Evolutionary conservation across 1,139 yeast species (phyloP), one percentile per base, ranked within the genome.

Genomic region (Pichia sp.): DNA sequence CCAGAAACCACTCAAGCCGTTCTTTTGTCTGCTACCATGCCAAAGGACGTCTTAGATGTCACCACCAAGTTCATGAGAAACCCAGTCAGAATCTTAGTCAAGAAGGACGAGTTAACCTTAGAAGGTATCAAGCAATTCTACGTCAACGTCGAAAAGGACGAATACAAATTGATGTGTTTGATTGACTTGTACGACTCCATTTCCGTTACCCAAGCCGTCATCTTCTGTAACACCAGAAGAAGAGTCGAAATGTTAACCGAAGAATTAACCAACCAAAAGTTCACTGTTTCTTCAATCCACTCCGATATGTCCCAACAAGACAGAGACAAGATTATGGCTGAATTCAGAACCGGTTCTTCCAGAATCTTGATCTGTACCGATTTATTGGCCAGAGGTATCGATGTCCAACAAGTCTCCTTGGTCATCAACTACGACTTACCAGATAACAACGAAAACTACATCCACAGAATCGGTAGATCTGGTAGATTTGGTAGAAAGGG

Each of bases 401-500:
- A 93, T 79, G 97, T 93, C 65, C 99, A 93, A 82, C 99, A 93
- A 79, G 98, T 93, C 64, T 92, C 98, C 55, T 81, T 93, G 72
- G 99, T 93, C 70, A 92, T 93, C 75, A 93, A 93, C 85, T 93
- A 88, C 80, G 99, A 93, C 75, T 82, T 93, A 75, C 99, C 99
- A 69, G 81, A 90, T 71, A 90, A 92, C 85, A 88, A 90, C 77
- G 98, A 93, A 79, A 92, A 93, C 87, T 93, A 93, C 77, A 90
- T 93, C 72, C 99, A 93, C 82, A 87, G 99, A 85, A 93, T 93
- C 71, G 99, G 99, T 84, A 89, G 99, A 83, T 96, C 97, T 81
- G 99, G 99, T 81, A 93, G 99, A 81, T 93, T 93, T 81, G 99
- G 99, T 81, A 86, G 99, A 79, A 93, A 93, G 85, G 99, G 99